phyloP scores from a whole-genome alignment of 768 basidiomycete species.

The Phaffia tasmanica region DNA sequence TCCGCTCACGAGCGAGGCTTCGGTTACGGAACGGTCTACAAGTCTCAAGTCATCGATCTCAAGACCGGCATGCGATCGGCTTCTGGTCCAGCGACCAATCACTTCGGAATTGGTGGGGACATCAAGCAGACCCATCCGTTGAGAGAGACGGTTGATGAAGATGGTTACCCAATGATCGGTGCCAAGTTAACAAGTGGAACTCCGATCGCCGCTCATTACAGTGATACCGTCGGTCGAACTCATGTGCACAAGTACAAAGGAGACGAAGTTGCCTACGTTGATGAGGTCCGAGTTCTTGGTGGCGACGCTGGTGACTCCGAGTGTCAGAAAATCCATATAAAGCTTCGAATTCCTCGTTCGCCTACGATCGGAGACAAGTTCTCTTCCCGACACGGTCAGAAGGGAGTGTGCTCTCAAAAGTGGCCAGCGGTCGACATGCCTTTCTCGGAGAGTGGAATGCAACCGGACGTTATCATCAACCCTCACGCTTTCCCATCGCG shows the following conservation, averaged over 20 bases:
- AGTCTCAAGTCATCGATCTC: conserved; percentile 81
- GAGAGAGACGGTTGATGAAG: conserved; percentile 54
- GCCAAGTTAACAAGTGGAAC: conserved; percentile 59
- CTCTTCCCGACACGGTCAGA: conserved; percentile 96
- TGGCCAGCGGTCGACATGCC: conserved; percentile 99
- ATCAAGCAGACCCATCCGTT: conserved; percentile 46
- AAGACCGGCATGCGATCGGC: conserved; percentile 60
- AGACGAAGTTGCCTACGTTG: conserved; percentile 78
- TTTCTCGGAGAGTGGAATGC: conserved; percentile 96
- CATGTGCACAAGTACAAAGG: conserved; percentile 90
- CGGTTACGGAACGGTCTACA: conserved; percentile 91
- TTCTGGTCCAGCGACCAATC: conserved; percentile 53
- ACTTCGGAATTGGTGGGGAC: conserved; percentile 74
- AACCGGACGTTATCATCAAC: conserved; percentile 98
- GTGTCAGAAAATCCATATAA: conserved; percentile 84
- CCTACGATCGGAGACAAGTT: conserved; percentile 99
- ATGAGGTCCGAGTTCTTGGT: conserved; percentile 85
- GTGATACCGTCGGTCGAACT: conserved; percentile 72
- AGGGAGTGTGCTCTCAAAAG: conserved; percentile 98
- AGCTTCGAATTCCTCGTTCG: conserved; percentile 79
- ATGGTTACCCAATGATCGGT: conserved; percentile 78
- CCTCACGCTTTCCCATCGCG: conserved; percentile 98
- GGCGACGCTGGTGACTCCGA: conserved; percentile 72
- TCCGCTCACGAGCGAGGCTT: conserved; percentile 97
- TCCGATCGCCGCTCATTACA: conserved; percentile 72